These are phyloP conservation scores for Colletotrichum lupini DNA, from an alignment of 2,329 filamentous ascomycete species.

Conservation along the genomic window DNA sequence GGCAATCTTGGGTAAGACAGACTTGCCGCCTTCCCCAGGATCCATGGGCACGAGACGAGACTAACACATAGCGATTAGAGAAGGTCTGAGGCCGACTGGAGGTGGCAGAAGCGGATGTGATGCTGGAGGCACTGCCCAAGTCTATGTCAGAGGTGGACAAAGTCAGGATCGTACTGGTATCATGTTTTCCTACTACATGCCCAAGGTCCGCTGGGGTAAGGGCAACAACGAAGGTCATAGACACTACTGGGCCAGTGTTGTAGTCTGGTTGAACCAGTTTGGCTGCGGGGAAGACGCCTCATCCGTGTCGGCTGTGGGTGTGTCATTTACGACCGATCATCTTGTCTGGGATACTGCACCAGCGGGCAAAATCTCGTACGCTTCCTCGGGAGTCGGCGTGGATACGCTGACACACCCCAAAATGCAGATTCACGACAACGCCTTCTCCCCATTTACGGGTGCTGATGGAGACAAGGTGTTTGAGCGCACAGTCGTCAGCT, in stretches of 20 bases:
- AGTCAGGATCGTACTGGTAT: not conserved
- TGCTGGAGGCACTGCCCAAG: not conserved
- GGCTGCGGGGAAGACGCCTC: not conserved
- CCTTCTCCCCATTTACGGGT: not conserved
- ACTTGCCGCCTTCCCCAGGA: too few relatives aligned
- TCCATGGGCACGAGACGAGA: not conserved
- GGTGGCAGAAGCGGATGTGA: not conserved
- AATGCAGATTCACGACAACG: not conserved
- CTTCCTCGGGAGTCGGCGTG: not conserved
- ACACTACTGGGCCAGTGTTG: constrained; percentile 3
- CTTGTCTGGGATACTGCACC: not conserved
- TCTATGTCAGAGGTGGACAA: not conserved
- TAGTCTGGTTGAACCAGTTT: not conserved
- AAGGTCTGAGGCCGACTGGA: not conserved
- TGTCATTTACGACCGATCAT: constrained; percentile 4
- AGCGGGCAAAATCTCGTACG: not conserved
- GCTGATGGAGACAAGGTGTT: not conserved
- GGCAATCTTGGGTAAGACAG: not conserved
- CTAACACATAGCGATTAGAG: not conserved
- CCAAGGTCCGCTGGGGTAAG: not conserved
- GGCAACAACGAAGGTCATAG: not conserved
- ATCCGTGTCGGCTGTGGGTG: not conserved
- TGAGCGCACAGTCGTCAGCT: constrained; percentile 1
- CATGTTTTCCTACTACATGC: constrained; percentile 5
- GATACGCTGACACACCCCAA: not conserved